Percentiles rank a stretch among this genome's conserved stretches.
Evolutionary conservation across 2,329 filamentous ascomycete species (phyloP).

Genomic region (Grosmannia serpens): DNA sequence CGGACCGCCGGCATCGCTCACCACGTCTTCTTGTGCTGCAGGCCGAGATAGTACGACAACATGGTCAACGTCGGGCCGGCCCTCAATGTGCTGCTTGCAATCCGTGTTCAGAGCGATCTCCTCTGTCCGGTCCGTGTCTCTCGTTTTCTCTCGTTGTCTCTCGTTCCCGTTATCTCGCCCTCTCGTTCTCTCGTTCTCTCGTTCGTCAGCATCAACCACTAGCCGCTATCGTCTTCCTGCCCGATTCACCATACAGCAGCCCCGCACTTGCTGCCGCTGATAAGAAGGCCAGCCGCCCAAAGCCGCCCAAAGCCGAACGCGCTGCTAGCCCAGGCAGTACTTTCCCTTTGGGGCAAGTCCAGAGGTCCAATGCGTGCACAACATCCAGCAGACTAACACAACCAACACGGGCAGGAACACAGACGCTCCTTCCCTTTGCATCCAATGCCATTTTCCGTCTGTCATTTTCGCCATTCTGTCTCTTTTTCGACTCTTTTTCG

Average conservation of each 20-base stretch:
- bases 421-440: no score
- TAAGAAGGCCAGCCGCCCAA: not conserved
- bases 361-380: not conserved
- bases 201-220: no score
- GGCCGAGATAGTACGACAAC: conserved; percentile 10
- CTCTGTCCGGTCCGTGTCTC: not conserved
- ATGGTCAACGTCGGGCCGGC: not conserved
- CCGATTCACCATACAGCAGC: no score
- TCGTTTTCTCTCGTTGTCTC: no score
- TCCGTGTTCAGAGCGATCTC: not conserved
- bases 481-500: not conserved
- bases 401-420: not conserved
- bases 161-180: not conserved
- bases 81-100: no score
- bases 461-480: not conserved
- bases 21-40: conserved; percentile 10
- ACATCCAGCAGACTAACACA: not conserved
- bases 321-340: not conserved
- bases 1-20: not conserved
- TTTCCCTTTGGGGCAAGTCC: not conserved
- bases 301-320: no score
- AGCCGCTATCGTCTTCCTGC: no score
- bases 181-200: not conserved
- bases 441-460: no score
- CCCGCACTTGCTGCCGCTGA: not conserved